phyloP scores from a whole-genome alignment of 2,329 filamentous ascomycete genomes.

The Colletotrichum australisinense region DNA sequence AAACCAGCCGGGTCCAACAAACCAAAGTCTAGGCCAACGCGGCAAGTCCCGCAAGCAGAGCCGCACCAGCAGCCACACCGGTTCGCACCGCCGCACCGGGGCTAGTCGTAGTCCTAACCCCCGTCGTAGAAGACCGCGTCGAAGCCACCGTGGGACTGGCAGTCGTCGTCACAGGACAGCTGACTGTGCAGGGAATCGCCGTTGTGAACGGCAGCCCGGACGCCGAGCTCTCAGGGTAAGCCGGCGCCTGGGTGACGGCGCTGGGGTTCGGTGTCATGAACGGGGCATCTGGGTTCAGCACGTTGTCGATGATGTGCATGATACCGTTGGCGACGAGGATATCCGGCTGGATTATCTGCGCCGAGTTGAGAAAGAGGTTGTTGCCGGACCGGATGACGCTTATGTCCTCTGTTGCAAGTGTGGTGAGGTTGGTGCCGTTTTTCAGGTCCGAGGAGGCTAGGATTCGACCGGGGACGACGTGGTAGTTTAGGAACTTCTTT shows the following conservation, averaged over 20 bases:
- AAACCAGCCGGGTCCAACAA: background rate
- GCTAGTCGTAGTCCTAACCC: conserved; percentile 40
- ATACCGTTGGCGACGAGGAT: conserved; percentile 68
- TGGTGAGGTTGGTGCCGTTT: conserved; percentile 42
- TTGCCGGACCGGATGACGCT: conserved; percentile 53
- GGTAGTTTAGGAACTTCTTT: conserved; percentile 63
- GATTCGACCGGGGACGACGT: conserved; percentile 65
- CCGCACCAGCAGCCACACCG: conserved; percentile 15
- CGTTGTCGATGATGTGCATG: conserved; percentile 67
- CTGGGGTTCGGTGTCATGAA: conserved; percentile 50
- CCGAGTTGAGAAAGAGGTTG: conserved; percentile 64
- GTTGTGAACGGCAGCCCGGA: conserved; percentile 51
- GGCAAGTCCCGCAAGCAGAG: conserved; percentile 22
- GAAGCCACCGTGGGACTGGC: conserved; percentile 32
- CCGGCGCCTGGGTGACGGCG: conserved; percentile 48
- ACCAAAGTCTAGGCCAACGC: conserved; percentile 2
- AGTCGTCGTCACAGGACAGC: conserved; percentile 50
- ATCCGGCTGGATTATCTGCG: conserved; percentile 63
- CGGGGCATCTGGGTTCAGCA: conserved; percentile 56
- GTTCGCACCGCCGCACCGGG: conserved; percentile 21
- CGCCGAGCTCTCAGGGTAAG: conserved; percentile 39
- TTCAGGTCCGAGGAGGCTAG: conserved; percentile 58
- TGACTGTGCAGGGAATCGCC: conserved; percentile 53
- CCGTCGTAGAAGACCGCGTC: conserved; percentile 40
- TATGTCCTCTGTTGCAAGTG: conserved; percentile 55